Percentiles rank a stretch among this genome's conserved stretches.
Evolutionary conservation across 2,329 filamentous ascomycete species (phyloP).

Genomic region (Graphium sp.): DNA sequence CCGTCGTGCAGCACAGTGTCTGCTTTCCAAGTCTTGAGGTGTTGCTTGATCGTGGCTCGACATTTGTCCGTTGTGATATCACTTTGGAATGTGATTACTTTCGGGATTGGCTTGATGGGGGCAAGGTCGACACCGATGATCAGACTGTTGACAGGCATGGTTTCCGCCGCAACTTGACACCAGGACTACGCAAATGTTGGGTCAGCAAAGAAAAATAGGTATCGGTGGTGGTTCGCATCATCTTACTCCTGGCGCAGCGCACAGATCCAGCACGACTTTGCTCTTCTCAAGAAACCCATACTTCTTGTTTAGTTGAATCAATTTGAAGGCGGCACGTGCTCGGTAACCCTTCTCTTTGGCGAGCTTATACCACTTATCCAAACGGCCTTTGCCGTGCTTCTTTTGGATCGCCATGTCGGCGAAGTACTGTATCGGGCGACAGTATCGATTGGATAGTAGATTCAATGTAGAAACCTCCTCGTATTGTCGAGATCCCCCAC

Average conservation of each 20-base stretch:
- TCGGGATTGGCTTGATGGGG: slow-evolving; percentile 89
- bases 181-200: slow-evolving; percentile 45
- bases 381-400: slow-evolving; percentile 95
- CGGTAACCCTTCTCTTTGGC: slow-evolving; percentile 97
- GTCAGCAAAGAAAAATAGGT: slow-evolving; percentile 10
- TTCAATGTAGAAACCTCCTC: too few species aligned
- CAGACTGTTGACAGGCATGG: slow-evolving; percentile 77
- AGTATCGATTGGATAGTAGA: too few species aligned
- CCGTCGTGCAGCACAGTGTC: slow-evolving; percentile 94
- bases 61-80: slow-evolving; percentile 98
- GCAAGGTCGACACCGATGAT: slow-evolving; percentile 90
- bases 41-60: slow-evolving; percentile 70
- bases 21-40: slow-evolving; percentile 91
- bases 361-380: slow-evolving; percentile 98
- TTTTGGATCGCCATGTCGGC: slow-evolving; percentile 81
- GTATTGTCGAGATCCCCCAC: too few species aligned
- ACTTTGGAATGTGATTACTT: slow-evolving; percentile 88
- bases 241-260: slow-evolving; percentile 80
- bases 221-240: neutral
- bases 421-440: too few species aligned
- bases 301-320: slow-evolving; percentile 97
- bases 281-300: slow-evolving; percentile 97
- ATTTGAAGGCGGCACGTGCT: slow-evolving; percentile 90
- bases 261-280: slow-evolving; percentile 92
- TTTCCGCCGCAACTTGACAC: slow-evolving; percentile 92